Conservation (phyloP, 306 rosid genomes). For the Echinosophora koreensis region DNA sequence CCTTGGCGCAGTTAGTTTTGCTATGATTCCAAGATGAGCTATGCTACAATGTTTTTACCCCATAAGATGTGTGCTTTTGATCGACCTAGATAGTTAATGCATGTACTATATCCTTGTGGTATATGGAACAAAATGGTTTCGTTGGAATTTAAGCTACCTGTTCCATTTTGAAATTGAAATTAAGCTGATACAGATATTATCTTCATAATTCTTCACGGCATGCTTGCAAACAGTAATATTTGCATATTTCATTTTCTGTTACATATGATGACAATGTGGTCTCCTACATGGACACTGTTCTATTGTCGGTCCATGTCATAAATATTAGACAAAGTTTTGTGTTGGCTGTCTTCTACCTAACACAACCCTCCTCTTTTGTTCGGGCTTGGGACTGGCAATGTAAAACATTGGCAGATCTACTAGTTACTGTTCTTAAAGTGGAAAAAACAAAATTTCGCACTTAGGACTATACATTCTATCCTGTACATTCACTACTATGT, state of each 20-base stretch:
- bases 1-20: slow-evolving; percentile 17
- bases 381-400: not conserved
- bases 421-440: not conserved
- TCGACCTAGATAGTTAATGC: not conserved
- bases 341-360: not conserved
- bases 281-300: not conserved
- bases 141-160: slow-evolving; percentile 27
- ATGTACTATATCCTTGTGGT: slow-evolving; percentile 19
- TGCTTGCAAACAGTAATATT: not conserved
- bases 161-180: slow-evolving; percentile 15
- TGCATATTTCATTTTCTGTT: slow-evolving; percentile 21
- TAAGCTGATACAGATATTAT: slow-evolving; percentile 5
- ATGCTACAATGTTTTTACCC: slow-evolving; percentile 5
- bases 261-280: not conserved
- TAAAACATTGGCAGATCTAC: too few species aligned
- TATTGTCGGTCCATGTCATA: not conserved
- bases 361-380: not conserved
- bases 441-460: not conserved
- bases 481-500: not conserved
- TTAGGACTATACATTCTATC: not conserved
- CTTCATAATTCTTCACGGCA: slow-evolving; percentile 5
- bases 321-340: not conserved
- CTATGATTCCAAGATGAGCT: slow-evolving; percentile 10
- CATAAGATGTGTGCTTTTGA: slow-evolving; percentile 3
- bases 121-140: not conserved